Base-by-base conservation (phyloP, 2,329 filamentous ascomycete genomes). In the Trichophyton mentagrophytes region DNA sequence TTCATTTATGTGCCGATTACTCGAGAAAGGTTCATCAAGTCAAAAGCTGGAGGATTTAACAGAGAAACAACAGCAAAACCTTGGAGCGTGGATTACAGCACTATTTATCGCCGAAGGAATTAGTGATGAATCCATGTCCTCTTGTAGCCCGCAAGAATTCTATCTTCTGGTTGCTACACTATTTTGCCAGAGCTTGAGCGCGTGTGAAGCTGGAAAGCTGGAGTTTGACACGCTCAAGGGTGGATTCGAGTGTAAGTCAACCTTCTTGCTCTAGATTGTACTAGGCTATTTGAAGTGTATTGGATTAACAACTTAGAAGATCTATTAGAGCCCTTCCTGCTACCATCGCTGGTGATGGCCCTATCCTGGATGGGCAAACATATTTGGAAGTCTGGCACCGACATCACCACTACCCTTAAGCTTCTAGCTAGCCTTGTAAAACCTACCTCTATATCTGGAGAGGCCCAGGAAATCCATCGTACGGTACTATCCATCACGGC, bases 111-210 rank as follows among this genome's bases (percentile, higher is more conserved):
- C 82, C 1, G 82, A 85, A 68, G 81, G 81, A 0, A 82, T 86
- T 46, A 82, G 78, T 60, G 83, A 86, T 65, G 84, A 86, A 62
- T 79, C 84, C 2, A 84, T 85, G 76, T 81, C 82, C 22, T 78
- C 80, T 11, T 86, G 84, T 69, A 82, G 80, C 46, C 84, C 84
- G 1, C 82, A 85, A 59, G 81, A 85, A 46, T 86, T 86, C 64
- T 85, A 85, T 66, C 69, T 82, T 25, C 77, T 86, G 17, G 82
- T 85, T 0, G 78, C 83, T 5, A 85, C 82, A 0, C 72, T 86
- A 0, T 84, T 85, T 63, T 78, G 79, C 61, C 83, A 86, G 67
- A 85, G 80, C 51, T 72, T 85, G 0, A 73, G 78, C 36, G 84
- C 82, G 4, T 82, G 82, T 65, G 79, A 81, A 57, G 73, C 74